Evolutionary conservation across 192 early-diverging fungal genomes (phyloP).

Genomic region (Phlyctochytrium planicorne): DNA sequence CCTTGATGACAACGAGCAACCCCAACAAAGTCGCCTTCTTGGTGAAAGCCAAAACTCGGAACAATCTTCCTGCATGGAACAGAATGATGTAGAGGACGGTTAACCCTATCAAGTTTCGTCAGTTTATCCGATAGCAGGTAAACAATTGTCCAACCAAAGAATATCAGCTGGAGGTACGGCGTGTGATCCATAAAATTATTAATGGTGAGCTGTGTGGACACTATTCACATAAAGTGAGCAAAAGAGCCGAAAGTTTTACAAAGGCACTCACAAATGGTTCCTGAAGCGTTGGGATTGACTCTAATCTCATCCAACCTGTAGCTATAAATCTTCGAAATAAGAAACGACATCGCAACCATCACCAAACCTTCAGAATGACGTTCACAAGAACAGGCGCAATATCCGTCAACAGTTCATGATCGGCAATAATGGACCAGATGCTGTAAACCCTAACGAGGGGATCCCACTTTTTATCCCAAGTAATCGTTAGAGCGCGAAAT

Average conservation of each 20-base stretch:
- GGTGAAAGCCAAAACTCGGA: not conserved
- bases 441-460: not conserved
- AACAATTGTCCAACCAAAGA: no score
- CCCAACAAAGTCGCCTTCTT: not conserved
- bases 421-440: constrained; percentile 1
- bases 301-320: not conserved
- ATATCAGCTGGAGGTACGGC: no score
- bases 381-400: not conserved
- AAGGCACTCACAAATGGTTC: not conserved
- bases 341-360: no score
- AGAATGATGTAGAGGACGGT: not conserved
- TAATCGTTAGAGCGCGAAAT: no score
- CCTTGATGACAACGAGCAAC: not conserved
- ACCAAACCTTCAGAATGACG: no score
- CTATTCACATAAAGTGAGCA: no score
- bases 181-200: no score
- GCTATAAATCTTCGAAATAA: no score
- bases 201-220: no score
- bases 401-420: not conserved
- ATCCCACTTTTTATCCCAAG: no score
- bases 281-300: not conserved
- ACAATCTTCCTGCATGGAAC: not conserved
- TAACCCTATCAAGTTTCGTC: no score
- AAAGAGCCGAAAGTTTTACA: not conserved
- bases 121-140: no score